Evolutionary conservation across 2,329 filamentous ascomycete species (phyloP).

Genomic region (Elsinoe arachidis): DNA sequence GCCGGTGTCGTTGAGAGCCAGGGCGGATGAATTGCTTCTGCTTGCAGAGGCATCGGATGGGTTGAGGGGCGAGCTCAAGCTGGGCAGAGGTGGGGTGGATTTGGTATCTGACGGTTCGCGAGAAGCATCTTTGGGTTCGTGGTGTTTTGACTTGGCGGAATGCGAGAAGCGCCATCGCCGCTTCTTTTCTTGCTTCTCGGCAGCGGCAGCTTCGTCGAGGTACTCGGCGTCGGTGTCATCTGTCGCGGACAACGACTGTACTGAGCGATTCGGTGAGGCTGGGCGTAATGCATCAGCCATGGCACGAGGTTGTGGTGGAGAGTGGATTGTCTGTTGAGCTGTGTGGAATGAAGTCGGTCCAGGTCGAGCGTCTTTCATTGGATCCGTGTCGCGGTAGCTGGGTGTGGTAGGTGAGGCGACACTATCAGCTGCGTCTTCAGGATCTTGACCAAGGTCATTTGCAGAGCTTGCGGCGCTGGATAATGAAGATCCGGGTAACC

Average conservation of each 20-base stretch:
- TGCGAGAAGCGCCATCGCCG: conserved; percentile 62
- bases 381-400: conserved; percentile 16
- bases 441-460: conserved; percentile 48
- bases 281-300: conserved; percentile 52
- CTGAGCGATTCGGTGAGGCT: conserved; percentile 65
- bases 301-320: conserved; percentile 47
- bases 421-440: conserved; percentile 23
- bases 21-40: conserved; percentile 1
- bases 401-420: conserved; percentile 24
- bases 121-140: conserved; percentile 16
- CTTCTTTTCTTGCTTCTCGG: conserved; percentile 59
- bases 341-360: conserved; percentile 28
- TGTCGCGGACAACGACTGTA: conserved; percentile 64
- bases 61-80: background rate
- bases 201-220: conserved; percentile 48
- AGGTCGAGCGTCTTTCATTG: conserved; percentile 20
- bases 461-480: conserved; percentile 87
- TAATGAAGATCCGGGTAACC: conserved; percentile 66
- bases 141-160: conserved; percentile 22
- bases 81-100: background rate
- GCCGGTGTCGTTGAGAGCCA: background rate
- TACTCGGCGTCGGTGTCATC: conserved; percentile 76
- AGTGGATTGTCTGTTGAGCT: conserved; percentile 31
- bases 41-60: background rate
- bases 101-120: background rate